phyloP scores from a whole-genome alignment of 78 protist species.

The Andalucia godoyi region DNA sequence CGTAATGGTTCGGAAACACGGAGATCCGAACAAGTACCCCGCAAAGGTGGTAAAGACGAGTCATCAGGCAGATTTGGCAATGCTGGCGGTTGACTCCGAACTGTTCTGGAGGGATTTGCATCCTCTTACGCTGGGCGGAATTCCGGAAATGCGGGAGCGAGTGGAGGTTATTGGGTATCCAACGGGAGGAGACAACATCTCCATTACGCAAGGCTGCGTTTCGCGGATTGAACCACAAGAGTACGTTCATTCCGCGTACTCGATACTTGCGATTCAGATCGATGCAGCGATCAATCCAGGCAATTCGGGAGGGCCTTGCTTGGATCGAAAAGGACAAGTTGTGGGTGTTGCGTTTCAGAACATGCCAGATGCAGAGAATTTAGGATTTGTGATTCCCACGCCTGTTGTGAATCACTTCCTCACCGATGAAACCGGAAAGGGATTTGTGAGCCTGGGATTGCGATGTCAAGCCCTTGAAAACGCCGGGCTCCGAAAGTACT shows the following conservation, averaged over 20 bases:
- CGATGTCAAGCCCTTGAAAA: slow-evolving; percentile 11
- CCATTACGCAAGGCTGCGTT: slow-evolving; percentile 55
- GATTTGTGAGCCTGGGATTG: slow-evolving; percentile 10
- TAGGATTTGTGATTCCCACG: slow-evolving; percentile 56
- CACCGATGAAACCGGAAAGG: slow-evolving; percentile 6
- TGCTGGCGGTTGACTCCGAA: slow-evolving; percentile 32
- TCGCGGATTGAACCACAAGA: slow-evolving; percentile 49
- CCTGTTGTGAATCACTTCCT: slow-evolving; percentile 39
- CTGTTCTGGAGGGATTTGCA: slow-evolving; percentile 34
- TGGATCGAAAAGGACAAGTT: slow-evolving; percentile 27
- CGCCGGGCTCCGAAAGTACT: slow-evolving; percentile 3
- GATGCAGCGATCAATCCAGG: slow-evolving; percentile 77
- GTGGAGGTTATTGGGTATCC: slow-evolving; percentile 69
- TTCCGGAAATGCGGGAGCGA: slow-evolving; percentile 50
- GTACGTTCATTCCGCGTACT: slow-evolving; percentile 13
- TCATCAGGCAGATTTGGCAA: slow-evolving; percentile 50
- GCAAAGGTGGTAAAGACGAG: slow-evolving; percentile 28
- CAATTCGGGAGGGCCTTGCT: slow-evolving; percentile 62
- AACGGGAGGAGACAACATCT: slow-evolving; percentile 53
- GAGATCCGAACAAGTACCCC: slow-evolving; percentile 28
- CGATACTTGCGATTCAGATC: slow-evolving; percentile 52
- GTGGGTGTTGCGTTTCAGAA: slow-evolving; percentile 63
- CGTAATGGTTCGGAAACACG: slow-evolving; percentile 49
- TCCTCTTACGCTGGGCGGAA: slow-evolving; percentile 18
- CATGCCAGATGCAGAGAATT: slow-evolving; percentile 29